Percentiles rank a stretch among this genome's conserved stretches.
Evolutionary conservation across 2,329 filamentous ascomycete genomes (phyloP).

Genomic region (Alternaria gaisen): DNA sequence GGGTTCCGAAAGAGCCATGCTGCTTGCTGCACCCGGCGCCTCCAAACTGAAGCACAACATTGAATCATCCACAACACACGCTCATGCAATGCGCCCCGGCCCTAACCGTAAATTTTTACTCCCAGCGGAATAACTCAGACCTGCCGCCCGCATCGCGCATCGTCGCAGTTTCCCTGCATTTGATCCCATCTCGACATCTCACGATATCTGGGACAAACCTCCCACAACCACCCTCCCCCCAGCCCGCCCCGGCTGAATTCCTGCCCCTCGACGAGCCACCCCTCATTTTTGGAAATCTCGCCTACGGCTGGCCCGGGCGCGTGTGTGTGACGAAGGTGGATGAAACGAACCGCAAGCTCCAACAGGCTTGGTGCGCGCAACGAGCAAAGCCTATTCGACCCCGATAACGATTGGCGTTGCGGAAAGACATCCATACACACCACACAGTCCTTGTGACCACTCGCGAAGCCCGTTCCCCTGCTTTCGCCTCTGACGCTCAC

Average conservation of each 20-base stretch:
- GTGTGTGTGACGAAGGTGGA: constrained; percentile 37
- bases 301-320: constrained; percentile 35
- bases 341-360: constrained; percentile 34
- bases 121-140: constrained; percentile 27
- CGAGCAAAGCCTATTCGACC: constrained; percentile 29
- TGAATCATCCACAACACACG: constrained; percentile 21
- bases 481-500: constrained; percentile 25
- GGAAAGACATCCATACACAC: constrained; percentile 20
- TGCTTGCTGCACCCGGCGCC: constrained; percentile 17
- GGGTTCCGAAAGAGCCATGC: constrained; percentile 21
- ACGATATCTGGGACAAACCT: constrained; percentile 12
- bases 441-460: constrained; percentile 37
- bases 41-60: constrained; percentile 18
- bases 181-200: constrained; percentile 28
- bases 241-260: constrained; percentile 13
- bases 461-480: constrained; percentile 27
- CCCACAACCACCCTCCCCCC: constrained; percentile 15
- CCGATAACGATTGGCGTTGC: constrained; percentile 35
- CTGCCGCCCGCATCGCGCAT: constrained; percentile 28
- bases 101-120: constrained; percentile 30
- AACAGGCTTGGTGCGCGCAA: constrained; percentile 35
- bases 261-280: constrained; percentile 28
- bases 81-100: constrained; percentile 32
- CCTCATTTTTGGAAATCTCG: constrained; percentile 28
- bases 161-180: constrained; percentile 29